Base-by-base conservation (phyloP, 108 stramenopile species). In the Cyclotella kingstonii region DNA sequence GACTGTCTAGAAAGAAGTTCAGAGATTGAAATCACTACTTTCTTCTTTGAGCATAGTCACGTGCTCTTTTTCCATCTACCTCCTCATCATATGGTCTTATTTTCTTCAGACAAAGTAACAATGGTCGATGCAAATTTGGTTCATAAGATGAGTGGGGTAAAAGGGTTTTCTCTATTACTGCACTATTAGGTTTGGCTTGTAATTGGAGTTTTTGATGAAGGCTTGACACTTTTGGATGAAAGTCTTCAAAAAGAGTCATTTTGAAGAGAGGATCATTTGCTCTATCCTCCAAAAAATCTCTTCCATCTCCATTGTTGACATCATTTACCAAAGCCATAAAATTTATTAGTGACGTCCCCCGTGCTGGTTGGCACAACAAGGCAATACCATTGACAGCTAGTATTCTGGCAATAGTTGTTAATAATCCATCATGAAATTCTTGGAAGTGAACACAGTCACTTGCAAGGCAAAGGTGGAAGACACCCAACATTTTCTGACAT, bases 391-490 rank as follows among this genome's bases (percentile, higher is more conserved):
- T 75, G 10, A 91, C 73, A n/a, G 63, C 41, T 3, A 87, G 67
- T 7, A 66, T 68, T 21, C 79, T 66, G 18, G 81, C 54, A 25
- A 85, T 63, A 8, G 90, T 88, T 23, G 57, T 68, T 4, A 78
- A 56, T 17, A 91, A 33, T 8, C 68, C 76, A 15, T 83, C 85
- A 63, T 91, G 90, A 66, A 80, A 87, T 4, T 88, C 80, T 78
- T 84, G 81, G 70, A 91, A 91, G 54, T 91, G 90, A 22, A 77
- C 67, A 57, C 90, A 91, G 60, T 91, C 90, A 29, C 86, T 87
- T 33, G 78, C 76, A 26, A 87, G 60, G 22, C 74, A 64, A 3
- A 84, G 10, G 31, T 81, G 55, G 48, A 68, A 68, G 6, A 14
- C 15, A 25, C 31, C 62, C 27, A 38, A 22, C 18, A 75, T 56